Base-by-base conservation (phyloP, 805 yeast species). In the Phaffomyces opuntiae region DNA sequence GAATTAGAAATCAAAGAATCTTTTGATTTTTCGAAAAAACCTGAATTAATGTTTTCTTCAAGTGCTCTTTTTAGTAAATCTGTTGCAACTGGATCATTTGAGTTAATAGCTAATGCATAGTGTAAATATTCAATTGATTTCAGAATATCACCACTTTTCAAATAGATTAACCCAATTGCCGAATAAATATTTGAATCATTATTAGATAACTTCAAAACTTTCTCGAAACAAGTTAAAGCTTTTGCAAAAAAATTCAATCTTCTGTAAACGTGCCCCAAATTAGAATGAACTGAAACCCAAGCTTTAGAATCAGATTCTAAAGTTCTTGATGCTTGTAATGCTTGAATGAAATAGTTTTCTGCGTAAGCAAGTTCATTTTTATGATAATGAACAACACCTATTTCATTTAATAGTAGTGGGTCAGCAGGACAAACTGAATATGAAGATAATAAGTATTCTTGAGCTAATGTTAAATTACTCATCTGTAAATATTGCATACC, bases 401-500 rank as follows among this genome's bases (percentile, higher is more conserved):
- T 67, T 61, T 93, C 99, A 63, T 93, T 93, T 50, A 93, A 70
- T 38, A 93, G 66, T 41, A 91, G 65, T 4, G 99, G 98, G 63
- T 93, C 99, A 4, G 78, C 71, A 21, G 85, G 81, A 63, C 96
- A 90, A 3, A 89, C 78, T 19, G 80, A 78, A 54, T 78, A 81
- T 1, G 97, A 77, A 5, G 90, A 76, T 47, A 72, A 66, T 27
- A 93, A 73, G 58, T 90, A 93, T 61, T 91, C 97, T 54, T 86
- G 90, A 0, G 98, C 88, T 45, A 93, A 68, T 7, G 81, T 75
- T 40, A 86, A 70, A 54, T 90, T 89, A 61, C 82, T 83, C 81
- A 91, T 84, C 49, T 87, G 89, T 54, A 89, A 67, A 62, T 93
- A 91, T 67, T 93, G 98, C 96, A 93, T 93, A 1, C 99, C 99